These are phyloP conservation scores for Circinella minor DNA, from an alignment of 371 early-diverging fungal species.

Conservation along the genomic window DNA sequence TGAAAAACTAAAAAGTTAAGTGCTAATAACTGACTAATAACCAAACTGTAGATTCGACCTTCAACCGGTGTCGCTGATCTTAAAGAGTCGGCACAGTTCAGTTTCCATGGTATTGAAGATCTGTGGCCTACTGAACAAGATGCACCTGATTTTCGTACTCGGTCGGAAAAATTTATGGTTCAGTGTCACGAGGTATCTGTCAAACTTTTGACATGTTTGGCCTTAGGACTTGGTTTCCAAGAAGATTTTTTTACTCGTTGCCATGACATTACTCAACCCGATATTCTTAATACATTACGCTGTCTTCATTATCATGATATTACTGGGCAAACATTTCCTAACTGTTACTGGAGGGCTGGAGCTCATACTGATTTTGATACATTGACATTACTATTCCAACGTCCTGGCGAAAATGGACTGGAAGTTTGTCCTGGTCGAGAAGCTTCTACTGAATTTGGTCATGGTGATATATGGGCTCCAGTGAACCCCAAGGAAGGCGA, in stretches of 20 bases:
- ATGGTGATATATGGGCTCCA: slow-evolving; percentile 37
- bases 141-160: slow-evolving; percentile 30
- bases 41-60: slow-evolving; percentile 26
- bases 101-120: slow-evolving; percentile 37
- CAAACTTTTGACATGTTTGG: slow-evolving; percentile 32
- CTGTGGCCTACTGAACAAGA: slow-evolving; percentile 38
- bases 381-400: slow-evolving; percentile 36
- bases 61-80: slow-evolving; percentile 41
- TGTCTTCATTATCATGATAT: slow-evolving; percentile 41
- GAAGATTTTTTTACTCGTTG: slow-evolving; percentile 36
- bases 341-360: slow-evolving; percentile 46
- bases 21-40: not conserved
- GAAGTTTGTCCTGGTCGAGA: slow-evolving; percentile 41
- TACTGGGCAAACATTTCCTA: slow-evolving; percentile 32
- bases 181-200: slow-evolving; percentile 35
- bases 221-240: slow-evolving; percentile 33
- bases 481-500: slow-evolving; percentile 34
- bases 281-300: slow-evolving; percentile 35
- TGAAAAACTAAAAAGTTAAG: not conserved
- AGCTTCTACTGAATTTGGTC: slow-evolving; percentile 35
- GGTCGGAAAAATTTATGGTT: slow-evolving; percentile 29
- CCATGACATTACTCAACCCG: slow-evolving; percentile 31
- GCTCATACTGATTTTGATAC: slow-evolving; percentile 43
- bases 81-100: slow-evolving; percentile 40
- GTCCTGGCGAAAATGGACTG: slow-evolving; percentile 33